These are phyloP conservation scores for Thraustotheca clavata DNA, from an alignment of 352 stramenopile genomes.

Conservation along the genomic window DNA sequence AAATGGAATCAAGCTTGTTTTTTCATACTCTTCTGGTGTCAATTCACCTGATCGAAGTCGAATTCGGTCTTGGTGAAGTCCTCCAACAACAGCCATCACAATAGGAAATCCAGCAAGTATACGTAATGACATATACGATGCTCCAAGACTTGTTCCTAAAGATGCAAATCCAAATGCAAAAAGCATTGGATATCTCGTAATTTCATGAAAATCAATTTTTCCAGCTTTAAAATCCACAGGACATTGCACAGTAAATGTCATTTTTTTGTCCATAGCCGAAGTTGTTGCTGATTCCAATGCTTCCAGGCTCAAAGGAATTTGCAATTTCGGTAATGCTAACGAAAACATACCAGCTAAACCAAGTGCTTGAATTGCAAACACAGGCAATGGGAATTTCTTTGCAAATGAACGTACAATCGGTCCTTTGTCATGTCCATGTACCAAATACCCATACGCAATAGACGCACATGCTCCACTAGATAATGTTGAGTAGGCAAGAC, in stretches of 20 bases:
- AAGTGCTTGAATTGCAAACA: conserved; percentile 15
- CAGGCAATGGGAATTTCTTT: conserved; percentile 11
- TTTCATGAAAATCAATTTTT: conserved; percentile 14
- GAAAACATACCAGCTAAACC: conserved; percentile 11
- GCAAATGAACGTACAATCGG: conserved; percentile 12
- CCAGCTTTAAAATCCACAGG: conserved; percentile 20
- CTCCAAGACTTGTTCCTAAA: conserved; percentile 15
- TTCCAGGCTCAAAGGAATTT: background rate
- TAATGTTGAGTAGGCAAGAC: conserved; percentile 17
- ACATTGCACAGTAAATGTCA: conserved; percentile 12
- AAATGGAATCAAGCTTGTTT: conserved; percentile 20
- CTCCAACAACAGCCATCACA: conserved; percentile 17
- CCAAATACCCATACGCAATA: conserved; percentile 18
- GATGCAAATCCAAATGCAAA: conserved; percentile 19
- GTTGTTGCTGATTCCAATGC: background rate
- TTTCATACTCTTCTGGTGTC: conserved; percentile 10
- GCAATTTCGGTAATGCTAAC: conserved; percentile 11
- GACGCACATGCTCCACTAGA: conserved; percentile 16
- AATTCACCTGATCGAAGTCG: conserved; percentile 11
- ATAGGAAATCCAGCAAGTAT: conserved; percentile 16
- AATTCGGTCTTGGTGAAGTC: conserved; percentile 16
- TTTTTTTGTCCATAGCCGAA: background rate
- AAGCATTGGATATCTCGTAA: conserved; percentile 18
- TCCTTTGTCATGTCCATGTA: conserved; percentile 6
- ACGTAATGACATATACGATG: conserved; percentile 11